Conservation (phyloP, 2,329 filamentous ascomycete species). For the Botrytis elliptica region DNA sequence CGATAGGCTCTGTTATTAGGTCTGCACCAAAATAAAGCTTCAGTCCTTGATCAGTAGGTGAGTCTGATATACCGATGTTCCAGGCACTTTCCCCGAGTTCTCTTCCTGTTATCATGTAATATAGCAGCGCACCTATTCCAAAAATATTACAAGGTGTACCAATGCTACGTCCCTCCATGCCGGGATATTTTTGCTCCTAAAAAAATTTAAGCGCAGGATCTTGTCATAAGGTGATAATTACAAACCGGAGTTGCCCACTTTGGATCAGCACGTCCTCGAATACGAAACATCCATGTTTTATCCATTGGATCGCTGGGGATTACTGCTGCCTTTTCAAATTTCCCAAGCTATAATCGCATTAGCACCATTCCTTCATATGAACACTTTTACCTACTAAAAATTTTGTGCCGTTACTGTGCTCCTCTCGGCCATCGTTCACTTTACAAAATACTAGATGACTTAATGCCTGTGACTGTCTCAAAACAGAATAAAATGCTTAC, state of each 20-base stretch:
- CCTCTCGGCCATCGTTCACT: no score
- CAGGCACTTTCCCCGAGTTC: not conserved
- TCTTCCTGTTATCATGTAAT: not conserved
- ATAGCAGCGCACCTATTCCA: conserved; percentile 5
- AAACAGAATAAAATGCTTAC: not conserved
- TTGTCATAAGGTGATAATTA: not conserved
- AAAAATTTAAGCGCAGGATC: not conserved
- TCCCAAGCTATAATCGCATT: not conserved
- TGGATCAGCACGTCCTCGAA: not conserved
- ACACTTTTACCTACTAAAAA: not conserved
- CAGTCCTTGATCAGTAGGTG: not conserved
- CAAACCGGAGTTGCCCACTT: not conserved
- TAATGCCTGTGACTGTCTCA: not conserved
- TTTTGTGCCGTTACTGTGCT: not conserved
- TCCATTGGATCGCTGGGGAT: not conserved
- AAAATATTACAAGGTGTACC: not conserved
- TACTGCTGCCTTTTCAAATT: not conserved
- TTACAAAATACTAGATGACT: not conserved
- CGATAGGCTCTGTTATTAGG: not conserved
- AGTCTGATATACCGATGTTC: not conserved
- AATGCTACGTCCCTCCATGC: not conserved
- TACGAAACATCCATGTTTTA: not conserved
- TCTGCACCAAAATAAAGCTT: not conserved
- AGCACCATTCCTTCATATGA: not conserved
- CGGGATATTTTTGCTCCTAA: not conserved